Evolutionary conservation across 805 yeast species (phyloP).

Genomic region (Kluyveromyces wickerhamii): DNA sequence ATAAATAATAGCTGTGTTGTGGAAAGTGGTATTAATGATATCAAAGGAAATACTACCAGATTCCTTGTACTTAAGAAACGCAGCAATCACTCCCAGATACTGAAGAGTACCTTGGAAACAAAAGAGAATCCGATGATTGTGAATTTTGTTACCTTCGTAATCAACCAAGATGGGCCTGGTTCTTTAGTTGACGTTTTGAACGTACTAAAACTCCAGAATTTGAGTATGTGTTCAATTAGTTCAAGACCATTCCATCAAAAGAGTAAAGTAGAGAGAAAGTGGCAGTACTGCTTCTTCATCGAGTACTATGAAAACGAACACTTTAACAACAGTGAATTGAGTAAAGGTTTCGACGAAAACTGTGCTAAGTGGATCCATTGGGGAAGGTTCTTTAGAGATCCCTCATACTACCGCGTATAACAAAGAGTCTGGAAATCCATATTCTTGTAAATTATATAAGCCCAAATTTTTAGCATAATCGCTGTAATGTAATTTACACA

Average conservation of each 20-base stretch:
- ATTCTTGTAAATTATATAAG: conserved; percentile 5
- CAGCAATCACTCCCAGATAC: conserved; percentile 11
- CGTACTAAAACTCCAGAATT: conserved; percentile 43
- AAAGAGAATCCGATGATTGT: conserved; percentile 19
- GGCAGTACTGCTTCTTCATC: conserved; percentile 80
- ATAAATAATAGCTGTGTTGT: conserved; percentile 51
- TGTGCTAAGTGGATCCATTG: conserved; percentile 48
- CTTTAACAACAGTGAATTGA: conserved; percentile 30
- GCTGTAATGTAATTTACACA: too few relatives aligned
- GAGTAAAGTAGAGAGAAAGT: conserved; percentile 27
- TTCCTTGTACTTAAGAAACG: conserved; percentile 58
- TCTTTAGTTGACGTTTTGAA: conserved; percentile 59
- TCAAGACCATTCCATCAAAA: conserved; percentile 64
- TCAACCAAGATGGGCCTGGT: conserved; percentile 62
- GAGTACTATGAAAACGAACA: conserved; percentile 40
- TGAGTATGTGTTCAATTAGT: conserved; percentile 64
- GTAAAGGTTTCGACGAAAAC: conserved; percentile 33
- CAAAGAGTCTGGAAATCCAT: too few relatives aligned
- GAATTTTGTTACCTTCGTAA: conserved; percentile 57
- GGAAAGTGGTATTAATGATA: conserved; percentile 58
- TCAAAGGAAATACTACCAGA: conserved; percentile 71
- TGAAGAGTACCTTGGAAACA: conserved; percentile 14
- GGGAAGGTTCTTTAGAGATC: conserved; percentile 48
- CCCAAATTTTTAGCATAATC: too few relatives aligned
- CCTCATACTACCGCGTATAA: conserved; percentile 34